Evolutionary conservation across 169 alveolate species (phyloP).

Genomic region (Perkinsus olseni): DNA sequence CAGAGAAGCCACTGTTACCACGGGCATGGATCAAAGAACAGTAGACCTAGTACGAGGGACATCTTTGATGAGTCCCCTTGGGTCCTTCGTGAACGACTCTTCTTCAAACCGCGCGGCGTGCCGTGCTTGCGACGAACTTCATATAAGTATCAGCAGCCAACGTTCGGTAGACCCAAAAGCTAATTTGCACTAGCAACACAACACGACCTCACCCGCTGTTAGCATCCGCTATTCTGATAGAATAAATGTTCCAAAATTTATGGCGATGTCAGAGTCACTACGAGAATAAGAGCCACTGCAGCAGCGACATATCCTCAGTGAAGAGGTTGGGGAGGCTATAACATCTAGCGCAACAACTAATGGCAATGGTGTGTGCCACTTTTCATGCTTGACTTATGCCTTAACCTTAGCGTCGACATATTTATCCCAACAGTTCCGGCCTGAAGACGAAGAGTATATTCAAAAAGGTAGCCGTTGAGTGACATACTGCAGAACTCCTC

Average conservation of each 20-base stretch:
- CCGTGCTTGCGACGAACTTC: too few relatives aligned
- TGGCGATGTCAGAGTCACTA: neutral
- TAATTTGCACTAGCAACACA: neutral
- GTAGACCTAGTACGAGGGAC: neutral
- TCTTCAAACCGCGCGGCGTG: too few relatives aligned
- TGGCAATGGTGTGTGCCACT: neutral
- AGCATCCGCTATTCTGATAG: neutral
- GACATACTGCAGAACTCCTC: neutral
- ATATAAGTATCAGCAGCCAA: too few relatives aligned
- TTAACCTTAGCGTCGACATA: neutral
- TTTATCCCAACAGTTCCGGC: neutral
- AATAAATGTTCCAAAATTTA: neutral
- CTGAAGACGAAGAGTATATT: neutral
- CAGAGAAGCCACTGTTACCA: neutral
- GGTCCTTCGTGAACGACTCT: too few relatives aligned
- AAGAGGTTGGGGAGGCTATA: neutral
- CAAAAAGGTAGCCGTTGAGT: neutral
- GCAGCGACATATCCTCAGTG: neutral
- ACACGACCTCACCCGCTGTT: neutral
- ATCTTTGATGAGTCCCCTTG: too few relatives aligned
- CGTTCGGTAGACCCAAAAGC: too few relatives aligned
- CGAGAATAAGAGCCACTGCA: neutral
- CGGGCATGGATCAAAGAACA: neutral
- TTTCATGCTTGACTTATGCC: neutral
- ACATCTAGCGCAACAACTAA: neutral